Evolutionary conservation across 2,329 filamentous ascomycete genomes (phyloP), one percentile per base, ranked within the genome.

Genomic region (Fusarium agapanthi): DNA sequence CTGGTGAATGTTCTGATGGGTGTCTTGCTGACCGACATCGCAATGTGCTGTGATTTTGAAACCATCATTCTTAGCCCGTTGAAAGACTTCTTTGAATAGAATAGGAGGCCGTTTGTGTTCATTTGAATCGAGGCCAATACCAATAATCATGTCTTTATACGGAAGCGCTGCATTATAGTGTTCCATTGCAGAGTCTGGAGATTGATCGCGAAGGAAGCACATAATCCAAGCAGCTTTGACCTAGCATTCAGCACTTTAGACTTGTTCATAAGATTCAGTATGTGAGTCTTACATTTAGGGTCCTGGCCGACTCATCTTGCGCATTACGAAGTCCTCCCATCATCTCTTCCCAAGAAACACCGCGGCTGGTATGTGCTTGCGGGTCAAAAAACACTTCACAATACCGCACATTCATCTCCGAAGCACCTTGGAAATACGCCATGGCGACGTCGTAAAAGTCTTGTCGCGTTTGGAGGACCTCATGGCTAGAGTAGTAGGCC

Each of bases 331-430:
- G 45, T 7, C 45, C 45, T 13, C 45, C 28, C 28, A 50, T 50
- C 45, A 32, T 50, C 32, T 50, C 45, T 2, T 50, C 28, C 45
- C 28, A 48, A 10, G 45, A 48, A 48, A 48, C 45, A 48, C 28
- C 45, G 0, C 45, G 45, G 28, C 45, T 48, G 5, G 45, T 48
- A 48, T 48, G 45, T 18, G 45, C 45, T 11, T 48, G 45, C 28
- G 45, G 28, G 45, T 48, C 45, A n/a, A 48, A 48, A 48, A 48
- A 48, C 11, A 32, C 45, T 32, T 48, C 45, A 48, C 45, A 48
- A 14, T 48, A 48, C 0, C 45, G 22, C 22, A 48, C 28, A 14
- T 48, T 48, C 45, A 48, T 32, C 22, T 48, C 28, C 45, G 45
- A 48, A 32, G 45, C 45, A 18, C 45, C 28, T 3, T 10, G 1